Base-by-base conservation (phyloP, 177 flowering plant genomes). In the Vitis hybrid region DNA sequence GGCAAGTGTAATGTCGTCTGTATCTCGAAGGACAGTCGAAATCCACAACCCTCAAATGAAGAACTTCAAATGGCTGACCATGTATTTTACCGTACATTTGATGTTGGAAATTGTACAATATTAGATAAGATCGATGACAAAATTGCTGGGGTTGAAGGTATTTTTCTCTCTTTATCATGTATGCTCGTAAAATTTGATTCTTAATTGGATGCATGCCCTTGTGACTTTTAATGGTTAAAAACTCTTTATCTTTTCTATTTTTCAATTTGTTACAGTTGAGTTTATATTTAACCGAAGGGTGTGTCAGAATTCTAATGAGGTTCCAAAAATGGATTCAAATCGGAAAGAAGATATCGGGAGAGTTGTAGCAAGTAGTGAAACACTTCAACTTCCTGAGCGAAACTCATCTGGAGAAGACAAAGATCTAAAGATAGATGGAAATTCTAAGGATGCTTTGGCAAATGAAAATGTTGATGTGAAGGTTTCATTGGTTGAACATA, bases 1-100 rank as follows among this genome's bases (percentile, higher is more conserved):
- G 98, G 98, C 9, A 92, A 86, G 74, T 90, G 97, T 78, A 83
- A 80, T 77, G 93, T 92, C 65, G 62, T 89, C 4, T 94, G 97
- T 85, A 90, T 75, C 51, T 89, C 94, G 51, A 85, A 77, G 77
- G 94, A 94, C 72, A 70, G 48, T 45, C 80, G 87, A 80, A 94
- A 92, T 75, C 88, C 78, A 9, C 94, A 85, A 70, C 94, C 90
- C 48, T 78, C 93, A 16, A 76, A 72, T 39, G 86, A 88, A 73
- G 93, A 88, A 55, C 69, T 88, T 71, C 70, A 73, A 71, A 58
- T 51, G 80, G 91, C 97, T 13, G 91, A 94, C 62, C 87, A 65
- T 72, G 78, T 89, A 22, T 94, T 92, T 72, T 79, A 76, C 60
- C 92, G 97, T 6, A 78, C 85, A 8, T 92, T 92, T 84, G 87